Evolutionary conservation across 257 asterid species (phyloP).

Genomic region (Nicotiana knightiana): DNA sequence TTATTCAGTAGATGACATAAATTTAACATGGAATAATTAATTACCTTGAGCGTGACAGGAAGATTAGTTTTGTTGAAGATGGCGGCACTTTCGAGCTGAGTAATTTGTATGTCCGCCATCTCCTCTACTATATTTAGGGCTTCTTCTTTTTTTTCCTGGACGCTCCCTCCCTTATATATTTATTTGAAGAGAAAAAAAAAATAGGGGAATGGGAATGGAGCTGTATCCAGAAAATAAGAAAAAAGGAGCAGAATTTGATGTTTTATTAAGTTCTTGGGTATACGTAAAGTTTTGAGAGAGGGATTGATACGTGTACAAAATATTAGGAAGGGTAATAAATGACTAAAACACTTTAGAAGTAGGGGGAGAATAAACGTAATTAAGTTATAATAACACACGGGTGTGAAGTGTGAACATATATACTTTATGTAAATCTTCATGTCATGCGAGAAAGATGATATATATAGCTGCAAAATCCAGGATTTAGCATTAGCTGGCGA

Average conservation of each 20-base stretch:
- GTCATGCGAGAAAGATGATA: neutral
- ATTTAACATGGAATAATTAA: neutral
- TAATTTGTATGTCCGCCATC: slow-evolving; percentile 26
- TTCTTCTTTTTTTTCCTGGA: neutral
- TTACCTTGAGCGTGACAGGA: slow-evolving; percentile 49
- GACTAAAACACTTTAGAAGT: neutral
- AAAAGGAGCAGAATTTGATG: neutral
- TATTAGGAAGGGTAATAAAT: neutral
- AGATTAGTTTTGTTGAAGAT: slow-evolving; percentile 41
- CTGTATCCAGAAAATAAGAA: neutral
- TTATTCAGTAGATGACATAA: neutral
- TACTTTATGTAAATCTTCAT: neutral
- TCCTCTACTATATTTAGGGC: neutral
- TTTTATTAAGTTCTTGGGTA: neutral
- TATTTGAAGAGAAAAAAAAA: neutral
- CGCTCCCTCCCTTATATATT: neutral
- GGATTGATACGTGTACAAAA: neutral
- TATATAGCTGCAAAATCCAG: neutral
- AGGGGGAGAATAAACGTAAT: neutral
- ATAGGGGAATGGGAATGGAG: neutral
- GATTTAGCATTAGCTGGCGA: neutral
- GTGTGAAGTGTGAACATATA: neutral
- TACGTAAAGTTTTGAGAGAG: neutral
- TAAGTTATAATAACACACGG: neutral
- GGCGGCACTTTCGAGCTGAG: slow-evolving; percentile 13